Conservation (phyloP, 179 eudicot species). For the Beta corolliflora region DNA sequence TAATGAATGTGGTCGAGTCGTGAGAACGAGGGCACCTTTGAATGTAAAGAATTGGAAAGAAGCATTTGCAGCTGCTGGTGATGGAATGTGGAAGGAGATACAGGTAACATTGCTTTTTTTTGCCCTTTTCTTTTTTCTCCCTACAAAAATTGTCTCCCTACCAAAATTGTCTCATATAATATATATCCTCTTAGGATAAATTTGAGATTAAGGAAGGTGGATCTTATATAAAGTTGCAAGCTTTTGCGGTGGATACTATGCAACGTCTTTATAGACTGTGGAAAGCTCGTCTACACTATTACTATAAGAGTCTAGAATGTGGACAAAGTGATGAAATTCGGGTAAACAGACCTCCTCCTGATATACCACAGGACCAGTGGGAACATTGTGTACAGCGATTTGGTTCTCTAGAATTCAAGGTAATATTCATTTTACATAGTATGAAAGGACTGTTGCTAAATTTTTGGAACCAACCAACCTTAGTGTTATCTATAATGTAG, state of each 20-base stretch:
- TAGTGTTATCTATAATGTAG: no score
- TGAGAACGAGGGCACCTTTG: neutral
- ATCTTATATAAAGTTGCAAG: slow-evolving; percentile 2
- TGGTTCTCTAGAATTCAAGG: no score
- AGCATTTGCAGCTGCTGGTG: neutral
- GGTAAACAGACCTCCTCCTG: no score
- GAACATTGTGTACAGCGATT: no score
- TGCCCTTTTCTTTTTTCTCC: neutral
- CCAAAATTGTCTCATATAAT: neutral
- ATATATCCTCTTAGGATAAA: neutral
- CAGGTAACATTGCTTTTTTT: neutral
- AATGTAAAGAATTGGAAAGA: slow-evolving; percentile 13
- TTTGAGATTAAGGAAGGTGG: neutral
- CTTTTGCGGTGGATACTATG: slow-evolving; percentile 20
- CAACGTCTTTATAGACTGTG: slow-evolving; percentile 16
- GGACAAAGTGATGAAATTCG: no score
- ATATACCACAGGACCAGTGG: no score
- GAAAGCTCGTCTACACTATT: no score
- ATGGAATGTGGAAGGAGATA: slow-evolving; percentile 16
- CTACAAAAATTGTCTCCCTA: no score
- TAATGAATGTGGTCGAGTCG: slow-evolving; percentile 20
- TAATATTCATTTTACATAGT: no score
- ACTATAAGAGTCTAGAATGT: no score
- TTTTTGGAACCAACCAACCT: no score
- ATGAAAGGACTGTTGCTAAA: no score